A percentile compares a stretch with the other conserved stretches of the same genome.
phyloP scores from a whole-genome alignment of 2,329 filamentous ascomycete genomes.

The Fusarium sarcochroum region DNA sequence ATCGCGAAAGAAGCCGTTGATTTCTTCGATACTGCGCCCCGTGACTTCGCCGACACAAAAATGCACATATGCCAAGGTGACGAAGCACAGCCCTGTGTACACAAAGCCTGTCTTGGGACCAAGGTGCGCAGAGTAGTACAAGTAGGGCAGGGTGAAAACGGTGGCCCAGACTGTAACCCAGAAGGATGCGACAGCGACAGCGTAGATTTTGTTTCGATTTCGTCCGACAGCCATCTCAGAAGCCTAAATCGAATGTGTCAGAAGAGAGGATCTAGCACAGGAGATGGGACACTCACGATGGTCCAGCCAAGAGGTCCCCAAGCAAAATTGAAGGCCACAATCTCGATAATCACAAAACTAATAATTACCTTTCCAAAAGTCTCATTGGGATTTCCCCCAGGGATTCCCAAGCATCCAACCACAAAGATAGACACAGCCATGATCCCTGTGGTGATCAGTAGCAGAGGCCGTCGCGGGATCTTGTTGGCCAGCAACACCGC shows the following conservation, averaged over 20 bases:
- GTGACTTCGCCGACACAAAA: slow-evolving; percentile 54
- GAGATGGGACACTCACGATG: slow-evolving; percentile 44
- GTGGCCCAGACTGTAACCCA: slow-evolving; percentile 59
- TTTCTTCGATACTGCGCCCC: slow-evolving; percentile 50
- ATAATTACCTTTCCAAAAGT: slow-evolving; percentile 57
- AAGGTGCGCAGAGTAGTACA: slow-evolving; percentile 57
- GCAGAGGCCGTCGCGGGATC: slow-evolving; percentile 55
- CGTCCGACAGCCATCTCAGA: slow-evolving; percentile 63
- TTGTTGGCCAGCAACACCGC: slow-evolving; percentile 59
- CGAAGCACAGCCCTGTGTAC: slow-evolving; percentile 52
- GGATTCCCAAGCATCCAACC: slow-evolving; percentile 59
- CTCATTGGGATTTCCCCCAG: slow-evolving; percentile 44
- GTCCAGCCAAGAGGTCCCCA: slow-evolving; percentile 58
- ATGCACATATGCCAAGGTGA: slow-evolving; percentile 55
- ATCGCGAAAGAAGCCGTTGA: slow-evolving; percentile 48
- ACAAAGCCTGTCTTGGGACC: slow-evolving; percentile 58
- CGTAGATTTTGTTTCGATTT: slow-evolving; percentile 56
- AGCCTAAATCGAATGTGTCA: slow-evolving; percentile 43
- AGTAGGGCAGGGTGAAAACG: slow-evolving; percentile 57
- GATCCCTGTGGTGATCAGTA: slow-evolving; percentile 56
- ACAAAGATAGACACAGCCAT: slow-evolving; percentile 59
- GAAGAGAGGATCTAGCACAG: not conserved
- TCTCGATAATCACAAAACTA: slow-evolving; percentile 59
- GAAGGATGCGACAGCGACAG: slow-evolving; percentile 58
- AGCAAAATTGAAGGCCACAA: slow-evolving; percentile 61